Conservation (phyloP, 495 filamentous ascomycete genomes). For the Penicillium cinerascens region DNA sequence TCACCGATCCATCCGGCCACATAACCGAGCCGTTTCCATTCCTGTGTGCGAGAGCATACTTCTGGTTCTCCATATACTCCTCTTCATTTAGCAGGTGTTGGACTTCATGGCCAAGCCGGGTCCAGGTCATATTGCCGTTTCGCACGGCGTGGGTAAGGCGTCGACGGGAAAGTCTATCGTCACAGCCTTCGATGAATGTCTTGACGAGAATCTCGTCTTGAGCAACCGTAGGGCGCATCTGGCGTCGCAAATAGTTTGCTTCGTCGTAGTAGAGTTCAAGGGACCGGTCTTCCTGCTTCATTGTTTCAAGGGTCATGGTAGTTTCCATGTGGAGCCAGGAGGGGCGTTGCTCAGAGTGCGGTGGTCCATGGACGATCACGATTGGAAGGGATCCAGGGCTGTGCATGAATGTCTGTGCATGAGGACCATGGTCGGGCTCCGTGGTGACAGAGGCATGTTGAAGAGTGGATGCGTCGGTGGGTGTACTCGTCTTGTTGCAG, state of each 20-base stretch:
- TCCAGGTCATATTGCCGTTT: slow-evolving; percentile 10
- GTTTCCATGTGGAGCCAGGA: background rate
- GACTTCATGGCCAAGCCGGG: slow-evolving; percentile 8
- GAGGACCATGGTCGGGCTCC: background rate
- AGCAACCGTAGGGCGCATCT: background rate
- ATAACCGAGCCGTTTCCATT: slow-evolving; percentile 11
- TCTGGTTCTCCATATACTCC: slow-evolving; percentile 15
- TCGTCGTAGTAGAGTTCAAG: slow-evolving; percentile 12
- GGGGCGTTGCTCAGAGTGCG: too few species aligned
- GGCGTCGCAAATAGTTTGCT: slow-evolving; percentile 1
- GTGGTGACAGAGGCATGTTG: background rate
- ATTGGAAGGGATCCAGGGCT: background rate
- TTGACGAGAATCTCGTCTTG: slow-evolving; percentile 1
- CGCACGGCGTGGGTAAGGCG: slow-evolving; percentile 12
- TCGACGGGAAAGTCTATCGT: slow-evolving; percentile 11
- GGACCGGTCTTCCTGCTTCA: slow-evolving; percentile 7
- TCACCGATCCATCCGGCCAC: slow-evolving; percentile 10
- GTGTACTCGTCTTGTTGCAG: background rate
- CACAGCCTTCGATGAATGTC: slow-evolving; percentile 9
- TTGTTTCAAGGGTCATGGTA: background rate
- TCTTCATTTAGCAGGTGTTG: slow-evolving; percentile 9
- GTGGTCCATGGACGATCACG: background rate
- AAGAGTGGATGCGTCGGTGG: background rate
- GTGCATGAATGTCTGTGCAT: background rate
- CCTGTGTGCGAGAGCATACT: slow-evolving; percentile 11